Evolutionary conservation across 2,329 filamentous ascomycete species (phyloP).

Genomic region (Paecilomyces fulvus): DNA sequence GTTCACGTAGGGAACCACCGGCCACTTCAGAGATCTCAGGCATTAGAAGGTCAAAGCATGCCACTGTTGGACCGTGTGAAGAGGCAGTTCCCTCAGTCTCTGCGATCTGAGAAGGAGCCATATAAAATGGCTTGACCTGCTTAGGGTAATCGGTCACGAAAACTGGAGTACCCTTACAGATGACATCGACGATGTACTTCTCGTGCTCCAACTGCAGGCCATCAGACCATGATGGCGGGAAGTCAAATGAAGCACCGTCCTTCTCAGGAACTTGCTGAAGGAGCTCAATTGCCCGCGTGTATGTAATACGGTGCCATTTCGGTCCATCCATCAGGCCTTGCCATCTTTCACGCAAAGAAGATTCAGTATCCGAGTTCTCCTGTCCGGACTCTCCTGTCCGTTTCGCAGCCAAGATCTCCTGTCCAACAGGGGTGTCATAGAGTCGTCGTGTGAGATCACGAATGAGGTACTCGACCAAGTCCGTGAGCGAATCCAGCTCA

Average conservation of each 20-base stretch:
- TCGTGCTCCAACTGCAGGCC: conserved; percentile 90
- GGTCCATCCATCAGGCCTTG: conserved; percentile 48
- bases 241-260: conserved; percentile 50
- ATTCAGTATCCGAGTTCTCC: conserved; percentile 26
- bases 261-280: conserved; percentile 52
- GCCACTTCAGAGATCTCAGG: conserved; percentile 80
- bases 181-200: conserved; percentile 64
- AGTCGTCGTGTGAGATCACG: conserved; percentile 46
- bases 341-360: conserved; percentile 62
- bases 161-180: conserved; percentile 60
- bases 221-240: conserved; percentile 60
- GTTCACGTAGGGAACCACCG: conserved; percentile 82
- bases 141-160: conserved; percentile 94
- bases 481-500: conserved; percentile 62
- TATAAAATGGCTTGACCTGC: conserved; percentile 86
- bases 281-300: conserved; percentile 64
- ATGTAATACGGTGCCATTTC: conserved; percentile 74
- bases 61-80: conserved; percentile 50
- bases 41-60: conserved; percentile 84
- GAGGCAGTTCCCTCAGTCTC: conserved; percentile 4
- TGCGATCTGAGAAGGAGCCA: conserved; percentile 47
- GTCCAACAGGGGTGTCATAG: conserved; percentile 41
- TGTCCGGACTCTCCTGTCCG: conserved; percentile 34
- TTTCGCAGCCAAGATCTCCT: conserved; percentile 47
- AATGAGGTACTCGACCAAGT: conserved; percentile 71